Conservation (phyloP, 805 yeast genomes). For the Lipomyces lipofer region DNA sequence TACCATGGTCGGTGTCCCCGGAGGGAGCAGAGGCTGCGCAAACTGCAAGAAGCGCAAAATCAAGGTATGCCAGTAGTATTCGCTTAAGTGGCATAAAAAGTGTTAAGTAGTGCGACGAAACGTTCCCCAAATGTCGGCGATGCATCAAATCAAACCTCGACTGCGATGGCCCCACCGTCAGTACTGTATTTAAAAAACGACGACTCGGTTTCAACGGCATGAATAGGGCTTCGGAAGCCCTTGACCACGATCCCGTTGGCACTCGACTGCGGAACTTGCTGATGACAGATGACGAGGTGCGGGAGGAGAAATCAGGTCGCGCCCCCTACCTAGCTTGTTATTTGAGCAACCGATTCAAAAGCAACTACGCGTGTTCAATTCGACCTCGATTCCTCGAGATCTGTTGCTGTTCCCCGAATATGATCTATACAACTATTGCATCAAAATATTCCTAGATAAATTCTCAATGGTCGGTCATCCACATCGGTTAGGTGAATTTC, state of each 20-base stretch:
- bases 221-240: not conserved
- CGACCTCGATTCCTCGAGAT: conserved; percentile 8
- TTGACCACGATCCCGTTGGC: conserved; percentile 1
- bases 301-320: not conserved
- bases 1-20: conserved; percentile 23
- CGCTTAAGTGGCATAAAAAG: not conserved
- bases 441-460: conserved; percentile 1
- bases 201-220: not conserved
- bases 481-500: not conserved
- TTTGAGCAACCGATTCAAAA: not conserved
- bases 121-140: conserved; percentile 7
- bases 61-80: conserved; percentile 10
- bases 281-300: conserved; percentile 2
- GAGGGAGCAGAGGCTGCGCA: conserved; percentile 23
- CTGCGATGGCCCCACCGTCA: conserved; percentile 4
- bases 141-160: conserved; percentile 4
- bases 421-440: conserved; percentile 9
- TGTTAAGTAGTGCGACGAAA: conserved; percentile 20
- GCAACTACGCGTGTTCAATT: not conserved
- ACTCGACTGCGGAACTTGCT: not conserved
- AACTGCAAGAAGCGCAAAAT: conserved; percentile 20
- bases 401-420: conserved; percentile 14
- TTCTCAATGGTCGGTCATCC: not conserved
- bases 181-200: conserved; percentile 4
- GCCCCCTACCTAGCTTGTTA: not conserved